Evolutionary conservation across 2,329 filamentous ascomycete species (phyloP), one percentile per base, ranked within the genome.

Genomic region (Moelleriella libera): DNA sequence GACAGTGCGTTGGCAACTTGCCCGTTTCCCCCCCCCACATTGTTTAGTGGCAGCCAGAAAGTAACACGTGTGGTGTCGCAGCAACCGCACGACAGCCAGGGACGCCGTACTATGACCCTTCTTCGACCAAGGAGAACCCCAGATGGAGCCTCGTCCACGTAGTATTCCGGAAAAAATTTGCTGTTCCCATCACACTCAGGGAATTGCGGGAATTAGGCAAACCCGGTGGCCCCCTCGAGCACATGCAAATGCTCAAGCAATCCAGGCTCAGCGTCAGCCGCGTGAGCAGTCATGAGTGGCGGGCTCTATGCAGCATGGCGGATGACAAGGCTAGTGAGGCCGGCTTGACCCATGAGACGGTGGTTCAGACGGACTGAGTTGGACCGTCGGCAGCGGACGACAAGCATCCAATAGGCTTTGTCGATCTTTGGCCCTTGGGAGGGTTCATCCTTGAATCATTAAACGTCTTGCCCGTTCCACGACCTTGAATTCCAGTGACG

Each of bases 81-180:
- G 66, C 51, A 48, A 64, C 54, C 31, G 60, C 58, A 12, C 59
- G 58, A 12, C 57, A 54, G 1, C 59, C 63, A 1, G 60, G 60
- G 10, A 63, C 60, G 2, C 83, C 88, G 0, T 96, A 96, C 66
- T 94, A 88, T 61, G 92, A 97, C 59, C 66, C 82, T 1, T 83
- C 83, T 47, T 87, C 85, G 2, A 80, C 67, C 5, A 62, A 63
- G 43, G 68, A 68, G 5, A 67, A 67, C 8, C 76, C 53, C 70
- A 76, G 47, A 57, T 98, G 92, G 92, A 86, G 82, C 47, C 76
- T 92, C 14, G 92, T 97, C 1, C 85, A 94, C 51, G 90, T 97
- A 44, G 76, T 82, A 57, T 96, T 94, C 61, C 80, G 84, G 49
- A 81, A 80, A 61, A 96, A 95, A 64, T 88, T 97, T 55, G 70